Evolutionary conservation across 108 stramenopile species (phyloP).

Genomic region (Thalassiosira profunda): DNA sequence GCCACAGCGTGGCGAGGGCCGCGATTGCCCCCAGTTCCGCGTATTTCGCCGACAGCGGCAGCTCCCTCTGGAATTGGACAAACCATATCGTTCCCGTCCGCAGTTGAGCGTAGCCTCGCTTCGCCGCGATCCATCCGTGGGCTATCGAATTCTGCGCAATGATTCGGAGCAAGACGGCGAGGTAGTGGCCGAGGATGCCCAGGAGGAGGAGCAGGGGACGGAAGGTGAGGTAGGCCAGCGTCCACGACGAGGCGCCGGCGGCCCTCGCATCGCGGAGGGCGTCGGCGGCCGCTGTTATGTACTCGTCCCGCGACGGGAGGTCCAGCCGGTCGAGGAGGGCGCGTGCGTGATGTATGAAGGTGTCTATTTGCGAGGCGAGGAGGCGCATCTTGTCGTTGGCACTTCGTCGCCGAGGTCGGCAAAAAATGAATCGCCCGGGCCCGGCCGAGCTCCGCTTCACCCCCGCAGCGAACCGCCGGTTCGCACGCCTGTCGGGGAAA

Average conservation of each 20-base stretch:
- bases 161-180: slow-evolving; percentile 31
- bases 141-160: slow-evolving; percentile 45
- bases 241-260: slow-evolving; percentile 39
- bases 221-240: slow-evolving; percentile 52
- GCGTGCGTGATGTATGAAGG: not conserved
- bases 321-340: slow-evolving; percentile 39
- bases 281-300: slow-evolving; percentile 25
- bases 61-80: slow-evolving; percentile 51
- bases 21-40: slow-evolving; percentile 57
- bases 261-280: slow-evolving; percentile 46
- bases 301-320: slow-evolving; percentile 54
- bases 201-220: slow-evolving; percentile 54
- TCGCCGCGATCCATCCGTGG: slow-evolving; percentile 51
- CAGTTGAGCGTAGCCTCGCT: slow-evolving; percentile 47
- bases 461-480: too few species aligned
- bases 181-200: slow-evolving; percentile 44
- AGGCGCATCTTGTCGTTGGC: not conserved
- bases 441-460: too few species aligned
- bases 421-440: too few species aligned
- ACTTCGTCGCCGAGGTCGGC: too few species aligned
- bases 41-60: slow-evolving; percentile 42
- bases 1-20: slow-evolving; percentile 41
- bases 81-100: slow-evolving; percentile 50
- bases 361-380: not conserved
- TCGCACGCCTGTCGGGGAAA: too few species aligned